A percentile compares a stretch with the other conserved stretches of the same genome.
Evolutionary conservation across 306 rosid species (phyloP).

Genomic region (Quercus bicolor): DNA sequence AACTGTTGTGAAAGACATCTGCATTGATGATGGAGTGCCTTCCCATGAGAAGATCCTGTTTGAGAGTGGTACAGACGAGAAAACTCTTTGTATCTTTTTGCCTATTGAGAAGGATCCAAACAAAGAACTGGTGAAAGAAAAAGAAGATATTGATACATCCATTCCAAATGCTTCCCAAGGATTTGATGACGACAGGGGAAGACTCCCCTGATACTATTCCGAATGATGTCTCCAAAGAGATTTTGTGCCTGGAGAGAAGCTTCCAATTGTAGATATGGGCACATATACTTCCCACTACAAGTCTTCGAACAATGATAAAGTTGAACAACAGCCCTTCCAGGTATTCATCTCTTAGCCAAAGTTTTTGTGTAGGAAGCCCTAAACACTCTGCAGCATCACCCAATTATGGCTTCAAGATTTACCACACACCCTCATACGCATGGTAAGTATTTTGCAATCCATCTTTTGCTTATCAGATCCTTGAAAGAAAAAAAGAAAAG

Average conservation of each 20-base stretch:
- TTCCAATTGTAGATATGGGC: constrained; percentile 20
- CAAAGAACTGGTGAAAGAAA: constrained; percentile 24
- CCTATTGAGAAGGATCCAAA: constrained; percentile 20
- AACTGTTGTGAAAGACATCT: constrained; percentile 64
- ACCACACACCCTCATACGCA: too few species aligned
- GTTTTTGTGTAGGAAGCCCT: neutral
- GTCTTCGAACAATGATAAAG: constrained; percentile 22
- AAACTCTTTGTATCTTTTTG: constrained; percentile 26
- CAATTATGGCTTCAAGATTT: too few species aligned
- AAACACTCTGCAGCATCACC: too few species aligned
- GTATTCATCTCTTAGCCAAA: constrained; percentile 31
- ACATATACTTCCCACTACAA: constrained; percentile 1
- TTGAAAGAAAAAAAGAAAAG: too few species aligned
- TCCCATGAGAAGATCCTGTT: constrained; percentile 41
- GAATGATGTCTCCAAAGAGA: constrained; percentile 26
- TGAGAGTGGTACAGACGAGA: constrained; percentile 30
- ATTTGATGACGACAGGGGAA: constrained; percentile 21
- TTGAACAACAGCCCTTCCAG: constrained; percentile 36
- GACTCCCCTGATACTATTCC: constrained; percentile 12
- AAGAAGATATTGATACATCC: constrained; percentile 17
- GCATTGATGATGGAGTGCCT: constrained; percentile 67
- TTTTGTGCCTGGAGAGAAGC: constrained; percentile 5
- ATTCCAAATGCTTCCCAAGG: constrained; percentile 15
- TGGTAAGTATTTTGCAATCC: too few species aligned
- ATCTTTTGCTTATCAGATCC: too few species aligned